A percentile compares a stretch with the other conserved stretches of the same genome.
Evolutionary conservation across 345 rosid genomes (phyloP).

Genomic region (Brassica napus): Da-Ae NC_063449.1:34487001-34487500

Average conservation of each 20-base stretch:
- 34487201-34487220: constrained; percentile 94
- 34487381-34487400: constrained; percentile 96
- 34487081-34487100: constrained; percentile 69
- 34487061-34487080: constrained; percentile 71
- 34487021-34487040: constrained; percentile 86
- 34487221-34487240: constrained; percentile 89
- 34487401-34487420: constrained; percentile 81
- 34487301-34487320: not conserved
- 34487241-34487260: constrained; percentile 64
- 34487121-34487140: not conserved
- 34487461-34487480: not conserved
- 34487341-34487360: constrained; percentile 30
- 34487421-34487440: constrained; percentile 61
- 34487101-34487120: constrained; percentile 73
- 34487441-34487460: constrained; percentile 64
- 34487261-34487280: constrained; percentile 64
- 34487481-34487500: not conserved
- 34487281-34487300: constrained; percentile 43
- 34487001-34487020: constrained; percentile 82
- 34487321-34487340: not conserved
- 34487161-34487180: not conserved
- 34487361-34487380: constrained; percentile 85
- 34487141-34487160: not conserved
- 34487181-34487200: constrained; percentile 66
- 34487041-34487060: constrained; percentile 82